phyloP scores from a whole-genome alignment of 2,329 filamentous ascomycete species.

The Raffaelea arxii region DNA sequence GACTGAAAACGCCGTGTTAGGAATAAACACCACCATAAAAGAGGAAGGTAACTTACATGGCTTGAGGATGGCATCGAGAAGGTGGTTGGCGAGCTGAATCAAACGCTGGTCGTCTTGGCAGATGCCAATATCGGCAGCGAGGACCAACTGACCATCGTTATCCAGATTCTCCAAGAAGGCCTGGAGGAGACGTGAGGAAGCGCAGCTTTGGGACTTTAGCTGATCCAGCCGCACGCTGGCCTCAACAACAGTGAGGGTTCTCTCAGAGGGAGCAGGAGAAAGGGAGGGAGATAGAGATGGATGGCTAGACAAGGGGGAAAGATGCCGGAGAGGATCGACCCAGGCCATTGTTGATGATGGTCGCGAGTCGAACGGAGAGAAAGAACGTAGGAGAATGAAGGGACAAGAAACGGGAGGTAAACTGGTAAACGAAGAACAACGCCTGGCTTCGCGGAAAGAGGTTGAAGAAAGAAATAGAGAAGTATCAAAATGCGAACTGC shows the following conservation, averaged over 20 bases:
- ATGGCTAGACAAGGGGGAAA: not conserved
- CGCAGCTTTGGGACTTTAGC: not conserved
- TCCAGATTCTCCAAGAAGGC: not conserved
- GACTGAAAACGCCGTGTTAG: slow-evolving; percentile 3
- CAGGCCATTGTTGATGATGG: not conserved
- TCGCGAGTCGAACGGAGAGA: no score
- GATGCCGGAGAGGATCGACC: not conserved
- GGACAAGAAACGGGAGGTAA: no score
- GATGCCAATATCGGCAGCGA: not conserved
- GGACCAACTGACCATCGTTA: not conserved
- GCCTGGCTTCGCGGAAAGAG: no score
- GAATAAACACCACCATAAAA: not conserved
- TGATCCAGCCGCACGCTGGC: not conserved
- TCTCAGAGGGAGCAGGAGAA: not conserved
- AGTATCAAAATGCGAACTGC: no score
- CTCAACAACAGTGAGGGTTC: not conserved
- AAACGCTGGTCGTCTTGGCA: not conserved
- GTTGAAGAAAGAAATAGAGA: no score
- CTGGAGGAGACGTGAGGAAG: not conserved
- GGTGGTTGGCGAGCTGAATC: not conserved
- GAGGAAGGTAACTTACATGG: not conserved
- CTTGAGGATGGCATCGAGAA: not conserved
- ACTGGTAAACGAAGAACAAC: no score
- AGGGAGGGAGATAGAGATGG: not conserved
- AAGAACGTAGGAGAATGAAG: no score